Evolutionary conservation across 2,329 filamentous ascomycete genomes (phyloP).

Genomic region (Fusarium anguioides): DNA sequence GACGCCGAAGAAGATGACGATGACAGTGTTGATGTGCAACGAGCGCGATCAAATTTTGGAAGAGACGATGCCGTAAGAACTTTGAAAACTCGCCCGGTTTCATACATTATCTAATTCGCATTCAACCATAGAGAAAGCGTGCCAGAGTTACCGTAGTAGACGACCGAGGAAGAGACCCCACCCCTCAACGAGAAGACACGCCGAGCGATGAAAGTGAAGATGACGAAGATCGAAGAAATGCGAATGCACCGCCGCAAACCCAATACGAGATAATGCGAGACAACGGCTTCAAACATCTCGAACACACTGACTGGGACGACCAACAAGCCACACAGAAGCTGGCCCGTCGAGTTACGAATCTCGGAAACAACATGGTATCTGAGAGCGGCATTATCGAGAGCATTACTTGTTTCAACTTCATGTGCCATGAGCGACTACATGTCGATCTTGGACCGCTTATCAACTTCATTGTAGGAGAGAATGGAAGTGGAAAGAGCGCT

Average conservation of each 20-base stretch:
- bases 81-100: neutral
- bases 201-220: constrained; percentile 48
- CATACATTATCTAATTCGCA: neutral
- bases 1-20: constrained; percentile 51
- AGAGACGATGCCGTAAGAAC: constrained; percentile 54
- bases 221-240: constrained; percentile 38
- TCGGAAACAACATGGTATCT: constrained; percentile 77
- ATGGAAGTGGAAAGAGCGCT: constrained; percentile 97
- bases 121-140: constrained; percentile 47
- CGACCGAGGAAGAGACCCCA: constrained; percentile 23
- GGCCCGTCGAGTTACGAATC: constrained; percentile 58
- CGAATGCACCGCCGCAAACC: constrained; percentile 59
- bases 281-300: constrained; percentile 67
- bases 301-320: constrained; percentile 69
- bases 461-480: constrained; percentile 98
- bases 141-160: constrained; percentile 48
- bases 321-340: constrained; percentile 73
- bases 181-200: constrained; percentile 37
- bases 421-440: constrained; percentile 88
- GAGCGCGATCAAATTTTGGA: constrained; percentile 56
- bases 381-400: constrained; percentile 90
- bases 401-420: constrained; percentile 91
- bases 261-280: constrained; percentile 73
- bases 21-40: constrained; percentile 50
- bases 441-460: constrained; percentile 92